These are phyloP conservation scores for Mortierella sp. DNA, from an alignment of 371 early-diverging fungal species.

Conservation along the genomic window DNA sequence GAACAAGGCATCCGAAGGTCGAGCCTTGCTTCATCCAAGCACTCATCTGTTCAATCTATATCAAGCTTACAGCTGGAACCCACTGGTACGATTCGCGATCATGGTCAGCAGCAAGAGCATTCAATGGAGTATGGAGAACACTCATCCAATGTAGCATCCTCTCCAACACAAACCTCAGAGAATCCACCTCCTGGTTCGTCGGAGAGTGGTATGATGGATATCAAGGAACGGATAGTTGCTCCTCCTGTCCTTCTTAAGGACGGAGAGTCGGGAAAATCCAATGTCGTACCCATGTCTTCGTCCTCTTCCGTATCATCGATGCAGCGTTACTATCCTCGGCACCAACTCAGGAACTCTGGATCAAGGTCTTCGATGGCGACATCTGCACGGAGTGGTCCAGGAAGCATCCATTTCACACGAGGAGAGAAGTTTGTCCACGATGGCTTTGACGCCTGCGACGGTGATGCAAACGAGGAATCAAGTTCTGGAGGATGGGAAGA, in stretches of 20 bases:
- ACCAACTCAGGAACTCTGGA: constrained; percentile 7
- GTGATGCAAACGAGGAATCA: constrained; percentile 14
- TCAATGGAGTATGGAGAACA: not conserved
- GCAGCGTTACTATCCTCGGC: constrained; percentile 17
- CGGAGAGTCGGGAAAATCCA: not conserved
- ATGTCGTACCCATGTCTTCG: constrained; percentile 16
- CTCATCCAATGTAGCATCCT: not conserved
- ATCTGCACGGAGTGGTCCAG: constrained; percentile 1
- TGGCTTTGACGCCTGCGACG: constrained; percentile 31
- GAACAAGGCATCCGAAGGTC: constrained; percentile 10
- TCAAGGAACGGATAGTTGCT: constrained; percentile 32
- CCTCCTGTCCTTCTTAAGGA: not conserved
- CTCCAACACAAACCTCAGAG: not conserved
- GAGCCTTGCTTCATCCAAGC: constrained; percentile 11
- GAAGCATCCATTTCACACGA: constrained; percentile 11
- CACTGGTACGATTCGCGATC: not conserved
- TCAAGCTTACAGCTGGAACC: not conserved
- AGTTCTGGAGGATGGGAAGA: constrained; percentile 43
- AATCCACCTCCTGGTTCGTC: not conserved
- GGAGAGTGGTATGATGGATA: constrained; percentile 26
- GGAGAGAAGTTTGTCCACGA: constrained; percentile 31
- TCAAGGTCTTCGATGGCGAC: constrained; percentile 35
- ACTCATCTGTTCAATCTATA: constrained; percentile 11
- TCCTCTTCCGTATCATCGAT: constrained; percentile 38
- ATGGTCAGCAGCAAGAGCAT: not conserved